Evolutionary conservation across 805 yeast genomes (phyloP), one percentile per base, ranked within the genome.

Genomic region (Wickerhamiella kazuoi): DNA sequence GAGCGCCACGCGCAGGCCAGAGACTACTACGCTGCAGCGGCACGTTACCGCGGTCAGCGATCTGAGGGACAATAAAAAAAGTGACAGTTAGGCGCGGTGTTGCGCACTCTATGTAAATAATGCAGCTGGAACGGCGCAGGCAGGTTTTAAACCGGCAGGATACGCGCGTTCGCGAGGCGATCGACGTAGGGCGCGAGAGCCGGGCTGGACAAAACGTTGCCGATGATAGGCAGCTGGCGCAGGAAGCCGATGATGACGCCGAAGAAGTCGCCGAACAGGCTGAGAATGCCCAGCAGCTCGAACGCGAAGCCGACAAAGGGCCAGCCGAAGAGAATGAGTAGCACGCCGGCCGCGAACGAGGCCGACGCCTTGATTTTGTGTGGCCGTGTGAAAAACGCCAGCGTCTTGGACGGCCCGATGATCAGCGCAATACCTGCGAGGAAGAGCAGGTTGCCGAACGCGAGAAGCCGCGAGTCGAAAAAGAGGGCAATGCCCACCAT

Each of bases 211-310:
- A 90, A 67, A 4, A 84, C 42, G 20, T 93, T 86, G 1, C 97
- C 97, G 44, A 90, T 74, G 43, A 79, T 55, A 2, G 98, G 98
- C 50, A 87, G 58, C 4, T 93, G 78, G 56, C 96, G 69, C 51
- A 87, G 65, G 53, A 90, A 87, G 48, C 81, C 79, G 11, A 87
- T 71, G 35, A 90, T 75, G 11, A 93, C 81, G 20, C 93, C 83
- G 52, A 87, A 80, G 58, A 90, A 86, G 59, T 90, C 97, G 29
- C 84, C 98, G 61, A 90, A 87, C 29, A 87, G 63, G 6, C 82
- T 86, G 44, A 87, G 60, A 20, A 87, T 82, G n/a, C 98, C 98
- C 45, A 86, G 63, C 37, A 78, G 71, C 57, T 87, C 98, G 30
- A 87, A 61, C 2, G 77, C 55, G 52, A 90, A 87, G 7, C 98